These are phyloP conservation scores for Alternaria brassicae DNA, from an alignment of 2,329 filamentous ascomycete species.

Conservation along the genomic window DNA sequence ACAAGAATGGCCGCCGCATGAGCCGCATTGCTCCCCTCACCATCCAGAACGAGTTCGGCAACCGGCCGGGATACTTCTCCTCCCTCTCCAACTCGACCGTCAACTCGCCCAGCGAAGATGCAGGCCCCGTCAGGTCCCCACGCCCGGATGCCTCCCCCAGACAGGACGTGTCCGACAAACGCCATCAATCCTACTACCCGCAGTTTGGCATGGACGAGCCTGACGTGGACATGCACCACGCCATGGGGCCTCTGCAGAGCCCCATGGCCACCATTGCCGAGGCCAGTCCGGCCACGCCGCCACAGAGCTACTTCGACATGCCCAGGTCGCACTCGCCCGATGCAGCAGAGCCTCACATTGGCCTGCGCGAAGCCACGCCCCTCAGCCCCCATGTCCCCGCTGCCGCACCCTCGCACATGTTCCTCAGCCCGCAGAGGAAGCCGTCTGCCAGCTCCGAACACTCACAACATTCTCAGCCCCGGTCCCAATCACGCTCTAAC, in stretches of 20 bases:
- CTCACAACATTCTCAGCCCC: constrained; percentile 25
- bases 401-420: constrained; percentile 44
- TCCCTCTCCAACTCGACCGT: constrained; percentile 65
- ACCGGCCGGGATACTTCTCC: constrained; percentile 81
- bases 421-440: constrained; percentile 48
- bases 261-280: constrained; percentile 48
- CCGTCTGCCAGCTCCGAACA: constrained; percentile 49
- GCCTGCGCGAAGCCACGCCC: constrained; percentile 55
- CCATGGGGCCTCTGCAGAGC: constrained; percentile 38
- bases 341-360: constrained; percentile 51
- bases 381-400: constrained; percentile 42
- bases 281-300: constrained; percentile 30
- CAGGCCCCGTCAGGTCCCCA: constrained; percentile 39
- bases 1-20: constrained; percentile 75
- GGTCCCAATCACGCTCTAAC: constrained; percentile 35
- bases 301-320: constrained; percentile 55
- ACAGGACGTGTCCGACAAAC: constrained; percentile 35
- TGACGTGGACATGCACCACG: constrained; percentile 36
- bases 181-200: constrained; percentile 49
- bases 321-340: constrained; percentile 57
- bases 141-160: constrained; percentile 36
- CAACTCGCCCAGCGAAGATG: constrained; percentile 62
- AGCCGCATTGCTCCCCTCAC: constrained; percentile 85
- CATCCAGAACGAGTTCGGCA: constrained; percentile 79
- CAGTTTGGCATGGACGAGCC: constrained; percentile 43